phyloP scores from a whole-genome alignment of 2,329 filamentous ascomycete species.

The Helicocarpus griseus region DNA sequence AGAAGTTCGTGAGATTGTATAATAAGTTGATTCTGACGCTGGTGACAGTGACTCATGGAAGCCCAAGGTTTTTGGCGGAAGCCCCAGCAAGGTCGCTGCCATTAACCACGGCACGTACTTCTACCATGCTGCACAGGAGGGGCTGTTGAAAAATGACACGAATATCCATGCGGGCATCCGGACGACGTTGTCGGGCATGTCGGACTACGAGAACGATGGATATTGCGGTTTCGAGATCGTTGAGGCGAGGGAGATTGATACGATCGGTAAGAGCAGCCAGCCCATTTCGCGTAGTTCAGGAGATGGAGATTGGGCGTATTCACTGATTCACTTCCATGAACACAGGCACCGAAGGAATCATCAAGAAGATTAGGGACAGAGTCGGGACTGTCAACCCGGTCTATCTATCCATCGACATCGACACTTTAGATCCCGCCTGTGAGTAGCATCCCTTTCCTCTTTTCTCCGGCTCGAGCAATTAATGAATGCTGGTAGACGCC shows the following conservation, averaged over 20 bases:
- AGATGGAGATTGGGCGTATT: no score
- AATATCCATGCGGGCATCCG: constrained; percentile 85
- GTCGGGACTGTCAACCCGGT: constrained; percentile 67
- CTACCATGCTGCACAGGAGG: constrained; percentile 70
- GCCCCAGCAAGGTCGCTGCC: constrained; percentile 59
- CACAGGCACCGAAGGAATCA: constrained; percentile 56
- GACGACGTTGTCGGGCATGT: constrained; percentile 67
- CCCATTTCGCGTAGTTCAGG: no score
- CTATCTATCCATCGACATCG: constrained; percentile 78
- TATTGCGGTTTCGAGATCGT: constrained; percentile 79
- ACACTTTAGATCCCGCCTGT: constrained; percentile 77
- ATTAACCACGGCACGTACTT: constrained; percentile 90
- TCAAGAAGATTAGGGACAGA: constrained; percentile 64
- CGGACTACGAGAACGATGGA: constrained; percentile 76
- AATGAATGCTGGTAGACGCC: constrained; percentile 19
- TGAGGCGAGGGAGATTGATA: constrained; percentile 63
- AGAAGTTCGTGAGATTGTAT: background rate
- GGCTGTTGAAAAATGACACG: constrained; percentile 67
- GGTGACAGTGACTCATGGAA: constrained; percentile 52
- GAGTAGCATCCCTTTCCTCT: constrained; percentile 20
- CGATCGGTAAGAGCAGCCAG: constrained; percentile 45
- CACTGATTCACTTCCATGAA: background rate
- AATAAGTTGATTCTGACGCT: no score
- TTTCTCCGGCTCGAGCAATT: background rate
- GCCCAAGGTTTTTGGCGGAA: constrained; percentile 78